Evolutionary conservation across 768 basidiomycete genomes (phyloP), one percentile per base, ranked within the genome.

Genomic region (Pleurotus citrinopileatus): DNA sequence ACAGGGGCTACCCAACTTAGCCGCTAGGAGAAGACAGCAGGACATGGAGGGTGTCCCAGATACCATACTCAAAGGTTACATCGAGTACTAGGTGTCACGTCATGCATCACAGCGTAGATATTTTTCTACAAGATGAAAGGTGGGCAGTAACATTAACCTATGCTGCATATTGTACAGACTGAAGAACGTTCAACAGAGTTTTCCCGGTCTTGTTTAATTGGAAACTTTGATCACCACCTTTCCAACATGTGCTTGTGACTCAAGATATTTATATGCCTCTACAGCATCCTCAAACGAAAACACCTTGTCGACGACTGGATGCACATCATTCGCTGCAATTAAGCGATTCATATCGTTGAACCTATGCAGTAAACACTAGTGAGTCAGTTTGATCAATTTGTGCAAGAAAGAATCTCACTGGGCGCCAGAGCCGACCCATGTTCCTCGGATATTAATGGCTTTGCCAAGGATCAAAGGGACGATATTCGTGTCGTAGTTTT

Each of bases 181-280:
- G n/a, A n/a, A n/a, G n/a, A n/a, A n/a, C n/a, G n/a, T n/a, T n/a
- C n/a, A n/a, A n/a, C n/a, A n/a, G n/a, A n/a, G n/a, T n/a, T n/a
- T n/a, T n/a, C n/a, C n/a, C 38, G 8, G 13, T 19, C 7, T n/a
- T n/a, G 19, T 26, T 47, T 9, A 51, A 37, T 8, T 5, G 9
- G 52, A 42, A 20, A 77, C 68, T 63, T 69, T 70, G 55, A 80
- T 72, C 20, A 77, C 73, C 5, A 82, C 75, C 64, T 82, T 81
- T 32, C 80, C 81, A 10, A 81, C 72, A 60, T 81, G 77, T 55
- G 71, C 69, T 56, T 79, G 77, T 4, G 70, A 71, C 57, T 73
- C 66, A 54, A 79, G 63, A 60, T 79, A 74, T 48, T 68, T 64
- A 57, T 76, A 81, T 2, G 80, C 81, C 34, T 73, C 69, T 20